Percentiles rank a stretch among this genome's conserved stretches.
These are phyloP conservation scores for Boletus subcaerulescens DNA, from an alignment of 768 basidiomycete genomes.

Conservation along the genomic window DNA sequence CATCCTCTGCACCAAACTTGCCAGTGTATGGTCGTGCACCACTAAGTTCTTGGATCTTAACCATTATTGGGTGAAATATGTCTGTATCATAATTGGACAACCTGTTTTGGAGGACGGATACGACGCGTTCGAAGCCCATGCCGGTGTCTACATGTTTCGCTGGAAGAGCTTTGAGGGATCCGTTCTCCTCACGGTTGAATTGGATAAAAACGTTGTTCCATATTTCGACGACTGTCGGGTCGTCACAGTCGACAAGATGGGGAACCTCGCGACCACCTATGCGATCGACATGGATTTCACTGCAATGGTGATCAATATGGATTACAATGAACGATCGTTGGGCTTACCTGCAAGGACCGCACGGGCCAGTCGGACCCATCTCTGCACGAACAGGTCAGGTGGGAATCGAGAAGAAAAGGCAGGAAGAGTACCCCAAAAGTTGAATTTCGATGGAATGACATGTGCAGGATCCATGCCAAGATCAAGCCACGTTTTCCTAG, in stretches of 20 bases:
- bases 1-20: conserved; percentile 92
- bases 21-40: conserved; percentile 86
- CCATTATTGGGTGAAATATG: conserved; percentile 87
- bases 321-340: not conserved
- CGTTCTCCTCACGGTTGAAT: conserved; percentile 92
- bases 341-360: conserved; percentile 87
- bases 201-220: conserved; percentile 99
- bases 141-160: conserved; percentile 97
- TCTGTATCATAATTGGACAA: conserved; percentile 98
- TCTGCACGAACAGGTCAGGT: conserved; percentile 48
- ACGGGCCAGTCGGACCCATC: conserved; percentile 98
- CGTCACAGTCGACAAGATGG: conserved; percentile 91
- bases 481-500: conserved; percentile 83
- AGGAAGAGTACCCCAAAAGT: conserved; percentile 89
- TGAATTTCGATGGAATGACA: conserved; percentile 93
- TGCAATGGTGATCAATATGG: conserved; percentile 28
- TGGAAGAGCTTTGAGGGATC: conserved; percentile 75
- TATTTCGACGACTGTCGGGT: conserved; percentile 95
- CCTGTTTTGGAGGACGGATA: conserved; percentile 88
- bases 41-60: conserved; percentile 81
- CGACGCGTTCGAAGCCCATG: conserved; percentile 98
- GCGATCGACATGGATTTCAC: conserved; percentile 96
- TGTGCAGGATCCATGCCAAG: conserved; percentile 87
- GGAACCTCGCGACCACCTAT: conserved; percentile 97
- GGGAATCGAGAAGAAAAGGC: not conserved